Percentiles rank a stretch among this genome's conserved stretches.
These are phyloP conservation scores for Akanthomyces muscarius DNA, from an alignment of 2,329 filamentous ascomycete species.

Conservation along the genomic window DNA sequence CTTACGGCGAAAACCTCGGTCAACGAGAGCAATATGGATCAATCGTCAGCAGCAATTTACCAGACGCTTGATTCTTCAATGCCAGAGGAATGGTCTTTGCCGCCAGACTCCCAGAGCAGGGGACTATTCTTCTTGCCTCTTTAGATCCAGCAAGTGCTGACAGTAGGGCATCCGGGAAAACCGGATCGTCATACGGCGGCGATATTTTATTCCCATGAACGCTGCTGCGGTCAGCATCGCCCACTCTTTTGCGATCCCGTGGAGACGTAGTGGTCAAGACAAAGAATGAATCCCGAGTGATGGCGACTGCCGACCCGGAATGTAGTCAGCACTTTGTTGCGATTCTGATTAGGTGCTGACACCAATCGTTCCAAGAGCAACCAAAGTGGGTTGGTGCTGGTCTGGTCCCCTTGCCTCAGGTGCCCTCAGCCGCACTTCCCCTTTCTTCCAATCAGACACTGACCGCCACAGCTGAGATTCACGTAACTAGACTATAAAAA, in stretches of 20 bases:
- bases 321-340: constrained; percentile 6
- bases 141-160: background rate
- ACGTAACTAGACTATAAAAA: background rate
- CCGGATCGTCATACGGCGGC: background rate
- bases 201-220: background rate
- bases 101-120: too few relatives aligned
- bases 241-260: constrained; percentile 6
- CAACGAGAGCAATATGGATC: too few relatives aligned
- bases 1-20: too few relatives aligned
- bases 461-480: background rate
- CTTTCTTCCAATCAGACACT: background rate
- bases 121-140: too few relatives aligned
- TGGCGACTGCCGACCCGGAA: background rate
- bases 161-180: background rate
- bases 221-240: background rate
- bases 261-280: background rate
- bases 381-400: background rate
- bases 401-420: background rate
- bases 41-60: too few relatives aligned
- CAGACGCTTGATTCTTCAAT: too few relatives aligned
- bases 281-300: constrained; percentile 1
- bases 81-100: too few relatives aligned
- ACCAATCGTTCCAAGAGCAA: background rate
- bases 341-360: constrained; percentile 16
- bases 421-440: background rate